Evolutionary conservation across 352 stramenopile genomes (phyloP), one percentile per base, ranked within the genome.

Genomic region (Aphanomyces astaci): DNA sequence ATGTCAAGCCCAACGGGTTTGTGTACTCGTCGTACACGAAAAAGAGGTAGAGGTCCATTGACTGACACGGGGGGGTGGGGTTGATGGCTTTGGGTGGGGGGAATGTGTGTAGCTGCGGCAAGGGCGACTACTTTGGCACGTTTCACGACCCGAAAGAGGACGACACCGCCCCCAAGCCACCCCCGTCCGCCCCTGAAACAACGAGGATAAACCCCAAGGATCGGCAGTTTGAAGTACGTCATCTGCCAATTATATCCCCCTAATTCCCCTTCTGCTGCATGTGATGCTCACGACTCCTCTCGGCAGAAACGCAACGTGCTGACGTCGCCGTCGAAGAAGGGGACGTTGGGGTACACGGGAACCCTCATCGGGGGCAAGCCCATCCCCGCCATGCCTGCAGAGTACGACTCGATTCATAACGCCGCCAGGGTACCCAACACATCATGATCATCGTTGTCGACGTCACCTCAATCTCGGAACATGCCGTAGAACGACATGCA

Each of bases 61-160:
- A n/a, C n/a, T n/a, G n/a, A n/a, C n/a, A n/a, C n/a, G n/a, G n/a
- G n/a, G n/a, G n/a, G n/a, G n/a, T n/a, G n/a, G n/a, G n/a, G n/a
- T n/a, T n/a, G n/a, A n/a, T n/a, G n/a, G n/a, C n/a, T n/a, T n/a
- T n/a, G n/a, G n/a, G n/a, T n/a, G n/a, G n/a, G n/a, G n/a, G n/a
- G n/a, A n/a, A n/a, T n/a, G n/a, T n/a, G n/a, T 48, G 10, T 49
- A 87, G 77, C 70, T 87, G 78, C 0, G 78, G 82, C 0, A 74
- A 81, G 0, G 82, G 84, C 7, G 84, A 92, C 57, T 89, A 89
- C 74, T 89, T 78, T 76, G 84, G 84, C 11, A 71, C 84, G 33
- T 89, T 92, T 53, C 68, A 67, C 49, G 84, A 87, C 46, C 85
- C 78, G 9, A 80, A 89, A 40, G 74, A 79, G 24, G 76, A 82